These are phyloP conservation scores for Stevia rebaudiana DNA, from an alignment of 140 eudicot species.

Conservation along the genomic window DNA sequence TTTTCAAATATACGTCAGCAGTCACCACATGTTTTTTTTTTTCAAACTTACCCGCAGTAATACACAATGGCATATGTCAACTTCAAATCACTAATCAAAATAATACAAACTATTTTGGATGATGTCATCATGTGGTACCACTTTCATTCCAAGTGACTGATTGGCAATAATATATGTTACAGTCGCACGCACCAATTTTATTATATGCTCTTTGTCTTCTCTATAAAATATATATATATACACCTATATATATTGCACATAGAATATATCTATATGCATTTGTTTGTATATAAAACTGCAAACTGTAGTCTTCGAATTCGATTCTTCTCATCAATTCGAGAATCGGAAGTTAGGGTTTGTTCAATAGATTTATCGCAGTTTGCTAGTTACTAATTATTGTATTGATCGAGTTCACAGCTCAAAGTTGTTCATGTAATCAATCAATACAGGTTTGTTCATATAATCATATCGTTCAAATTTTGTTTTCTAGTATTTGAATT, in stretches of 20 bases:
- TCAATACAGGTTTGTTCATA: slow-evolving; percentile 22
- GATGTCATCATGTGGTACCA: slow-evolving; percentile 21
- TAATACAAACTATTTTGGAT: neutral
- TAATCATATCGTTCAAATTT: slow-evolving; percentile 1
- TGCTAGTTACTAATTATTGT: neutral
- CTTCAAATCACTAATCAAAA: neutral
- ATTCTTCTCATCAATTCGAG: slow-evolving; percentile 33
- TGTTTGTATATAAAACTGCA: slow-evolving; percentile 21
- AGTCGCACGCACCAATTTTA: slow-evolving; percentile 26
- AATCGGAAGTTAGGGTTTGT: slow-evolving; percentile 19
- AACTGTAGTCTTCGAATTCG: slow-evolving; percentile 33
- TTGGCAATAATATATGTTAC: slow-evolving; percentile 26
- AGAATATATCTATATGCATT: slow-evolving; percentile 20
- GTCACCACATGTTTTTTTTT: no score
- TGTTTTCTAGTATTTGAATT: slow-evolving; percentile 7
- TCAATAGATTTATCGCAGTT: slow-evolving; percentile 5
- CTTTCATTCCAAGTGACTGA: slow-evolving; percentile 23
- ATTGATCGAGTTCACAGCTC: neutral
- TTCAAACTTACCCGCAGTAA: no score
- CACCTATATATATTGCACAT: neutral
- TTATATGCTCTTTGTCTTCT: slow-evolving; percentile 26
- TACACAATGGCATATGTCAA: no score
- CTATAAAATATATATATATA: neutral
- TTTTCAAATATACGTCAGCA: no score
- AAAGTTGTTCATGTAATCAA: slow-evolving; percentile 11